A percentile compares a stretch with the other conserved stretches of the same genome.
Conservation (phyloP, 257 asterid species). For the Capsicum pubescens region DNA sequence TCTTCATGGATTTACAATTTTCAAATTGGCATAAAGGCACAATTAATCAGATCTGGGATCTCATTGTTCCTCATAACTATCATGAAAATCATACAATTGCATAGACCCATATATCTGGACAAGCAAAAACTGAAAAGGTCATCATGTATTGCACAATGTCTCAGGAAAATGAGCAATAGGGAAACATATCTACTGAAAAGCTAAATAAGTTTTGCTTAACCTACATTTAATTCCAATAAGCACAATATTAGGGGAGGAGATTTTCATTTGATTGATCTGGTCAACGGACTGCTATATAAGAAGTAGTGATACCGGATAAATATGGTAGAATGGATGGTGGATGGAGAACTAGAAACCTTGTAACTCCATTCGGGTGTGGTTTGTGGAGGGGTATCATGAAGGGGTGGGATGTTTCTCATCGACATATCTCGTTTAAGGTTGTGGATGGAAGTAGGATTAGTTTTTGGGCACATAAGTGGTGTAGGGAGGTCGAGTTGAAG, state of each 20-base stretch:
- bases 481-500: too few relatives aligned
- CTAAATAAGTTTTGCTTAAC: not conserved
- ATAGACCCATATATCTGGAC: conserved; percentile 10
- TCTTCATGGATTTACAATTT: not conserved
- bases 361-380: too few relatives aligned
- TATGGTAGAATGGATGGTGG: too few relatives aligned
- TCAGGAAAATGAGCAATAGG: not conserved
- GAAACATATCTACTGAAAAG: conserved; percentile 16
- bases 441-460: too few relatives aligned
- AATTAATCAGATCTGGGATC: not conserved
- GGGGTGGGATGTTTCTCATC: too few relatives aligned
- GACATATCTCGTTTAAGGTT: too few relatives aligned
- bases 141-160: conserved; percentile 14
- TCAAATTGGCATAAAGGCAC: conserved; percentile 13
- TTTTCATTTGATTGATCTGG: conserved; percentile 23
- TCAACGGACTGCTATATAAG: not conserved
- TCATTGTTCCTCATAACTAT: not conserved
- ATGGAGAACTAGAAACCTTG: too few relatives aligned
- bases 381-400: too few relatives aligned
- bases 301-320: too few relatives aligned
- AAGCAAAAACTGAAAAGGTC: conserved; percentile 23
- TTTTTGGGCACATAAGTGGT: too few relatives aligned
- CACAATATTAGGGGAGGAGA: not conserved
- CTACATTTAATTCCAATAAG: not conserved
- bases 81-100: conserved; percentile 14